These are phyloP conservation scores for Corrigiola litoralis DNA, from an alignment of 179 eudicot species.

Conservation along the genomic window DNA sequence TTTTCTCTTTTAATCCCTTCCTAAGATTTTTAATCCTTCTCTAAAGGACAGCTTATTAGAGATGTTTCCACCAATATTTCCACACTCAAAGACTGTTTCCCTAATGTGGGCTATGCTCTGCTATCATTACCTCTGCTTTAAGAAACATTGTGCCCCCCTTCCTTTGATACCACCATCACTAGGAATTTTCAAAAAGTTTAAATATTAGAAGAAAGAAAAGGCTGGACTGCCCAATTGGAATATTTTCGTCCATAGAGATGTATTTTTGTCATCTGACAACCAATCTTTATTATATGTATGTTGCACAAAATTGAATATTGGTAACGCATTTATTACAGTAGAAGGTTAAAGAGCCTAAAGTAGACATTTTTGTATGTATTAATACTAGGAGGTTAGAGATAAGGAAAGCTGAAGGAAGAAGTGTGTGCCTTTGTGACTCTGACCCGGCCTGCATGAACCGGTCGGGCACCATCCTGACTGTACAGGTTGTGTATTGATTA, in stretches of 20 bases:
- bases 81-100: constrained; percentile 26
- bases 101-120: constrained; percentile 34
- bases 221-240: constrained; percentile 12
- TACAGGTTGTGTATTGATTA: constrained; percentile 34
- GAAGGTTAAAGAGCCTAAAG: neutral
- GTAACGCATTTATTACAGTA: constrained; percentile 6
- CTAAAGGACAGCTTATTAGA: constrained; percentile 26
- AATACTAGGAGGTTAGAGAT: neutral
- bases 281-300: neutral
- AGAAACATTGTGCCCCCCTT: constrained; percentile 49
- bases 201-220: neutral
- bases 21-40: constrained; percentile 19
- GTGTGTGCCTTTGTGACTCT: neutral
- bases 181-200: neutral
- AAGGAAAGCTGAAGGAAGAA: neutral
- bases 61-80: constrained; percentile 46
- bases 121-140: constrained; percentile 41
- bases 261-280: neutral
- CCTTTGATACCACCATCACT: constrained; percentile 39
- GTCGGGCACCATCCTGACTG: constrained; percentile 54
- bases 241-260: neutral
- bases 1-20: constrained; percentile 8
- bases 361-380: constrained; percentile 9
- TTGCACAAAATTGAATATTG: constrained; percentile 10
- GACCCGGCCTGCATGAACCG: constrained; percentile 59